Conservation (phyloP, 805 yeast species). For the Tetrapisispora iriomotensis region DNA sequence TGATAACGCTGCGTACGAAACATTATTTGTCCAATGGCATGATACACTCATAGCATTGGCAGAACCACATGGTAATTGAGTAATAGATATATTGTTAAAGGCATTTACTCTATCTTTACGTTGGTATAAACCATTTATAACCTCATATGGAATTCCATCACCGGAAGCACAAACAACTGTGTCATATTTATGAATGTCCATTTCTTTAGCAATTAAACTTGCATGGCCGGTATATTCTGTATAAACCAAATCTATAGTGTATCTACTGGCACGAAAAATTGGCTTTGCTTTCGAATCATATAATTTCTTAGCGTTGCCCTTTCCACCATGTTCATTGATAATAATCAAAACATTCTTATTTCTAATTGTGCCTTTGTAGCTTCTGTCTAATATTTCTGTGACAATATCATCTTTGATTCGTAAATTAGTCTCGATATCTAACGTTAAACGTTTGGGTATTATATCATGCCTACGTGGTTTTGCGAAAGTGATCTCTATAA, state of each 20-base stretch:
- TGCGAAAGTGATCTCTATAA: constrained; percentile 30
- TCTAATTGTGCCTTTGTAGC: constrained; percentile 34
- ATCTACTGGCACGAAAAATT: constrained; percentile 59
- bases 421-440: constrained; percentile 20
- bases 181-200: constrained; percentile 54
- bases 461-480: constrained; percentile 29
- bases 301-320: constrained; percentile 58
- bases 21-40: constrained; percentile 62
- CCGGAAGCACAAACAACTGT: constrained; percentile 88
- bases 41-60: constrained; percentile 89
- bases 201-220: constrained; percentile 48
- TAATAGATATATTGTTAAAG: constrained; percentile 53
- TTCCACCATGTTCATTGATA: constrained; percentile 88
- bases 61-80: constrained; percentile 92
- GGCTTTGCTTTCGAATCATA: constrained; percentile 56
- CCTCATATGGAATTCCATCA: constrained; percentile 94
- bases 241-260: constrained; percentile 41
- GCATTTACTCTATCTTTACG: constrained; percentile 57
- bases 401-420: neutral
- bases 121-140: constrained; percentile 72
- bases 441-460: constrained; percentile 27
- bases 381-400: constrained; percentile 24
- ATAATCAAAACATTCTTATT: constrained; percentile 49
- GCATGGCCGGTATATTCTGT: constrained; percentile 75
- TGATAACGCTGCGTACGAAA: constrained; percentile 59